phyloP scores from a whole-genome alignment of 1,139 yeast species.

The Candida neerlandica region DNA sequence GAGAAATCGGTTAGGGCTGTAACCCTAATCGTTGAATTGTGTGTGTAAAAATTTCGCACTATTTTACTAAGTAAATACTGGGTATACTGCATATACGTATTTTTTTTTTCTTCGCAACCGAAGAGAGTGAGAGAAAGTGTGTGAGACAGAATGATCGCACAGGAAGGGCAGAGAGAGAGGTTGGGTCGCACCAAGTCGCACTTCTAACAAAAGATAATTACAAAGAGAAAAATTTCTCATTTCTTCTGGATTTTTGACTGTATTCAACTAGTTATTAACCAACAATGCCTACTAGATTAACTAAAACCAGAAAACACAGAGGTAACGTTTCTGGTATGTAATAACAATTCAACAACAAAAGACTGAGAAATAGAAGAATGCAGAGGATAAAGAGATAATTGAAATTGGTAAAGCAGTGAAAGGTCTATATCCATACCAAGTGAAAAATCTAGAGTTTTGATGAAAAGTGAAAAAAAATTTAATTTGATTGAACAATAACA shows the following conservation, averaged over 20 bases:
- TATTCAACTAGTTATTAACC: conserved; percentile 10
- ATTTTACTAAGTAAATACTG: conserved; percentile 1
- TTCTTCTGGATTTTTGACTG: conserved; percentile 11
- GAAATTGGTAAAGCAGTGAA: background rate
- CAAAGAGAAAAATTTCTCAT: conserved; percentile 11
- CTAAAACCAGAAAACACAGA: conserved; percentile 99
- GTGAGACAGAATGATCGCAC: background rate
- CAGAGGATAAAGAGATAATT: background rate
- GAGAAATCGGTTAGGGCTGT: conserved; percentile 11
- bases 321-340: conserved; percentile 99
- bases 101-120: background rate
- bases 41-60: background rate
- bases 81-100: conserved; percentile 2
- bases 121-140: background rate
- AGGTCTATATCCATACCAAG: background rate
- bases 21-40: conserved; percentile 12
- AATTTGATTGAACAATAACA: too few species aligned
- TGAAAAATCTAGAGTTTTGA: background rate
- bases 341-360: background rate
- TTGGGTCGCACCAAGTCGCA: background rate
- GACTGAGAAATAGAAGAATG: conserved; percentile 9
- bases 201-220: conserved; percentile 7
- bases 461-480: too few species aligned
- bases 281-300: conserved; percentile 98
- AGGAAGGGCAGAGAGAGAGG: background rate